Evolutionary conservation across 1,284 basidiomycete genomes (phyloP), one percentile per base, ranked within the genome.

Genomic region (Porodaedalea pini): DNA sequence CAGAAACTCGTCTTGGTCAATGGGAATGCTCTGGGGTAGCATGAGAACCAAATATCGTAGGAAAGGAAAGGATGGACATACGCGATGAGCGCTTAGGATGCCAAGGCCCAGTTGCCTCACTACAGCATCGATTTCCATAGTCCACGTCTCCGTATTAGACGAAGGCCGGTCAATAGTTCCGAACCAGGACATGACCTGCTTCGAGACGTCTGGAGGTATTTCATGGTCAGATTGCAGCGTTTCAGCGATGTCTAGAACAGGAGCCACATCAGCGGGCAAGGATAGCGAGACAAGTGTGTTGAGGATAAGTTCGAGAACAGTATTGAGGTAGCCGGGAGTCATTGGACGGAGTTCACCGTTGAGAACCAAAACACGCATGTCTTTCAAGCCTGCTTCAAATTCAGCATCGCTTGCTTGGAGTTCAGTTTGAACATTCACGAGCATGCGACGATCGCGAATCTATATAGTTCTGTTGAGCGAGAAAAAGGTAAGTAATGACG

Each of bases 351-450:
- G 78, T 57, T 77, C 73, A 36, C 81, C 86, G 57, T 87, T 78
- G 0, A 93, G 73, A 56, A 84, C 74, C 15, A 96, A 81, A 40
- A 95, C 81, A 17, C 84, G 85, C 52, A 77, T 76, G n/a, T 81
- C 78, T 57, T 71, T 77, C 41, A 94, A 68, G 0, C 83, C 88
- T n/a, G 62, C 70, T n/a, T 74, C 74, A 4, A 94, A 70, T 67
- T 94, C 90, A 0, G 66, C 70, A 59, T 92, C 84, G 67, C 90
- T 92, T 3, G 92, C 89, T 67, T 94, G 93, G 8, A 94, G 78
- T 48, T 82, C 78, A 7, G 71, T 70, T 58, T 75, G 75, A 1
- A 89, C 82, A 53, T 87, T 81, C 7, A 81, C 75, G 61, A 86
- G 84, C 10, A 65, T 70, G 67, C 65, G 71, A 59, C 66, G 62